phyloP scores from a whole-genome alignment of 2,329 filamentous ascomycete species.

The Amphichorda felina region DNA sequence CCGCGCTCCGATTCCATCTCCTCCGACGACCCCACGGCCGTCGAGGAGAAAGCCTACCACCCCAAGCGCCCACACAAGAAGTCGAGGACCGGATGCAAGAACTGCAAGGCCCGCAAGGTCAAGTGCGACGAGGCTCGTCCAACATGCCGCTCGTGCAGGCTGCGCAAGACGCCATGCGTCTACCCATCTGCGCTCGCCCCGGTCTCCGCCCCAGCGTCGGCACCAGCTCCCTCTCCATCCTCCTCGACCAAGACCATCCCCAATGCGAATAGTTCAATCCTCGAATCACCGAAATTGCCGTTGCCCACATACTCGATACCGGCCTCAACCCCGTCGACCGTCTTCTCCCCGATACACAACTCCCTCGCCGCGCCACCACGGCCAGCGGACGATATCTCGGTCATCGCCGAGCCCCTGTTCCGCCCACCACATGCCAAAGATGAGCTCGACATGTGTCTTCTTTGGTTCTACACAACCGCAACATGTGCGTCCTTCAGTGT shows the following conservation, averaged over 20 bases:
- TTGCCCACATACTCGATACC: too few relatives aligned
- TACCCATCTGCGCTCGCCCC: conserved; percentile 26
- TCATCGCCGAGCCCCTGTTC: conserved; percentile 14
- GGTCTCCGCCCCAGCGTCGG: too few relatives aligned
- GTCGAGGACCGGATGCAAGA: conserved; percentile 38
- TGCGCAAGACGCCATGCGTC: conserved; percentile 34
- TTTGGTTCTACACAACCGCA: conserved; percentile 41
- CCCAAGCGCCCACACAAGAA: conserved; percentile 42
- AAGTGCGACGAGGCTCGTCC: conserved; percentile 42
- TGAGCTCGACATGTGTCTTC: conserved; percentile 36
- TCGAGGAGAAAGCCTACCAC: neutral
- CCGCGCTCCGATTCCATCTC: neutral
- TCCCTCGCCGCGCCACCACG: neutral
- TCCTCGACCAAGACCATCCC: neutral
- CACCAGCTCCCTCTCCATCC: neutral
- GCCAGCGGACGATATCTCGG: neutral
- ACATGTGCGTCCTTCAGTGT: conserved; percentile 34
- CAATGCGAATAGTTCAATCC: too few relatives aligned
- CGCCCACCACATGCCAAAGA: conserved; percentile 21
- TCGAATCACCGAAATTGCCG: too few relatives aligned
- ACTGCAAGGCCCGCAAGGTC: conserved; percentile 43
- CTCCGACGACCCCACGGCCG: neutral
- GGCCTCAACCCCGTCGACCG: too few relatives aligned
- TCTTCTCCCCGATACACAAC: neutral
- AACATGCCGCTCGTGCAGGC: conserved; percentile 33